Conservation (phyloP, 345 rosid species). For the Noccaea caerulescens region DNA sequence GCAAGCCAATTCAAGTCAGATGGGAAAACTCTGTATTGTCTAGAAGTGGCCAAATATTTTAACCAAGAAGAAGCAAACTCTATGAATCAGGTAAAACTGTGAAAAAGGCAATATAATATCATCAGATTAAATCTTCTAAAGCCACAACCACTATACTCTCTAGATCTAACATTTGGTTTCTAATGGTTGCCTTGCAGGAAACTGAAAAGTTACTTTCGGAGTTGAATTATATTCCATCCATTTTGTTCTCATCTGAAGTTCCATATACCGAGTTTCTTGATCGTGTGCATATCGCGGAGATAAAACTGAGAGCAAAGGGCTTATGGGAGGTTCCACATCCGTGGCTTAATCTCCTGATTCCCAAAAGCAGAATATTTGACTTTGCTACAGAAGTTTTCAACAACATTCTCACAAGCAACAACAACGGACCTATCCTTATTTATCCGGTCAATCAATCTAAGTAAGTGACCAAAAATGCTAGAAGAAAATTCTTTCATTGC, state of each 20-base stretch:
- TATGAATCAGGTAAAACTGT: constrained; percentile 55
- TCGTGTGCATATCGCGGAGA: constrained; percentile 74
- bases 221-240: constrained; percentile 68
- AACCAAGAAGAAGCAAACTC: constrained; percentile 53
- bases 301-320: constrained; percentile 71
- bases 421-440: constrained; percentile 88
- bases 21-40: constrained; percentile 81
- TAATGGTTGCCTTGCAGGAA: constrained; percentile 53
- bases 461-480: constrained; percentile 48
- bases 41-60: constrained; percentile 83
- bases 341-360: constrained; percentile 88
- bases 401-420: constrained; percentile 61
- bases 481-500: constrained; percentile 1
- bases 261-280: constrained; percentile 80
- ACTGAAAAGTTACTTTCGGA: constrained; percentile 59
- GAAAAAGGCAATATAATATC: not conserved
- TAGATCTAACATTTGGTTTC: constrained; percentile 12
- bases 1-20: constrained; percentile 77
- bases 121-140: not conserved
- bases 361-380: constrained; percentile 58
- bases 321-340: constrained; percentile 98
- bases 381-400: constrained; percentile 72
- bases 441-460: constrained; percentile 84
- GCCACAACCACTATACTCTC: not conserved
- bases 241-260: constrained; percentile 74